Evolutionary conservation across 306 rosid species (phyloP), one percentile per base, ranked within the genome.

Genomic region (Vicia faba): DNA sequence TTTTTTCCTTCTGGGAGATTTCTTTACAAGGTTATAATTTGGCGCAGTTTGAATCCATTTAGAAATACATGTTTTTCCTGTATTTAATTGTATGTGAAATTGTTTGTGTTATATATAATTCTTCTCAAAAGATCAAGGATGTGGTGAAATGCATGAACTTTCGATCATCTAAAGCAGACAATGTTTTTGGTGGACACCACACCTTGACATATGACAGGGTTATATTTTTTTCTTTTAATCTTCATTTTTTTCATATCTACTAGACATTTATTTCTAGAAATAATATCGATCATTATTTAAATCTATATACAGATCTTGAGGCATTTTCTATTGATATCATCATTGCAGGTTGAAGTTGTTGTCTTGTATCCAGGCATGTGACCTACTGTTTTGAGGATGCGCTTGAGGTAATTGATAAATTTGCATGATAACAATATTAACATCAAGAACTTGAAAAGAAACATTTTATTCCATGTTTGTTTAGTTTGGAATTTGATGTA

Each of bases 301-400:
- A 19, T 33, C 64, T 73, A 28, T 43, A 16, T 18, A 26, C 5
- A 14, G 80, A 62, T 72, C 68, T 56, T 50, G 76, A 70, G 46
- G 55, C 64, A 73, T 66, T 69, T 66, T 25, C 59, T 31, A 29
- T 73, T 57, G 54, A 43, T 65, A 45, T 60, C 64, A 68, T 56
- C 39, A 25, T 75, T 75, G 69, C 83, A 93, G 97, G 89, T 89
- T 82, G 96, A 93, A 84, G 95, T 93, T 60, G 97, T 97, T 61
- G 89, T 93, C 72, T 66, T 93, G 79, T 93, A 93, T 75, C 90
- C 97, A 31, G 97, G 98, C 61, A 58, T 49, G 78, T 87, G 87
- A 35, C 97, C 98, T 54, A 93, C 98, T 33, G 97, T 93, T 43
- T 69, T 90, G 81, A 89, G 98, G 82, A 80, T 93, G 43, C 96